Percentiles rank a stretch among this genome's conserved stretches.
Evolutionary conservation across 1,139 yeast species (phyloP).

Genomic region (Sugiyamaella pinicola): DNA sequence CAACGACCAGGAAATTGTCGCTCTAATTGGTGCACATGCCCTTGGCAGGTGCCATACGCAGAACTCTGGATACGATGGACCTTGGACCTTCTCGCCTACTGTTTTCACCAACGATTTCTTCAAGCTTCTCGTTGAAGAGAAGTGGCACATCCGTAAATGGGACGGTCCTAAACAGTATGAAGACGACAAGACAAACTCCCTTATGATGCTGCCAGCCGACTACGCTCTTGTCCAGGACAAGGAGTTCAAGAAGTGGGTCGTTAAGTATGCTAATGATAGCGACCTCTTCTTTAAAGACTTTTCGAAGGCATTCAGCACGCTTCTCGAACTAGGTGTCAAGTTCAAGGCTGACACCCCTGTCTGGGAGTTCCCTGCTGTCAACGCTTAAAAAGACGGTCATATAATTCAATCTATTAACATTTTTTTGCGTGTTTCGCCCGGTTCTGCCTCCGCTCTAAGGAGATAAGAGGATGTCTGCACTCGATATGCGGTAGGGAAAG

Average conservation of each 20-base stretch:
- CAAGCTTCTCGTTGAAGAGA: conserved; percentile 63
- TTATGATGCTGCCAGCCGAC: conserved; percentile 92
- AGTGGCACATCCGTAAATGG: conserved; percentile 77
- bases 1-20: conserved; percentile 81
- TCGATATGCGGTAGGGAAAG: too few relatives aligned
- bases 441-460: too few relatives aligned
- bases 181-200: conserved; percentile 67
- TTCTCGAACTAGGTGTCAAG: conserved; percentile 73
- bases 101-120: conserved; percentile 80
- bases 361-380: conserved; percentile 53
- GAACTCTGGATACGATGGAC: conserved; percentile 73
- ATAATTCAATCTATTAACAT: conserved; percentile 1
- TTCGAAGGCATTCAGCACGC: conserved; percentile 64
- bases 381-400: conserved; percentile 12
- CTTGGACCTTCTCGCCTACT: conserved; percentile 88
- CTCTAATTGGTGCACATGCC: conserved; percentile 85
- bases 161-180: conserved; percentile 78
- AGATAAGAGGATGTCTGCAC: too few relatives aligned
- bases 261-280: conserved; percentile 70
- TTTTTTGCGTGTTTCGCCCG: too few relatives aligned
- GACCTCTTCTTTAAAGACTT: conserved; percentile 73
- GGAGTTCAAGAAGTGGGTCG: conserved; percentile 64
- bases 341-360: conserved; percentile 51
- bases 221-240: conserved; percentile 70
- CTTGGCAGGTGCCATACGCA: conserved; percentile 72